Evolutionary conservation across 2,329 filamentous ascomycete genomes (phyloP).

Genomic region (Teratosphaeria pseudoeucalypti): DNA sequence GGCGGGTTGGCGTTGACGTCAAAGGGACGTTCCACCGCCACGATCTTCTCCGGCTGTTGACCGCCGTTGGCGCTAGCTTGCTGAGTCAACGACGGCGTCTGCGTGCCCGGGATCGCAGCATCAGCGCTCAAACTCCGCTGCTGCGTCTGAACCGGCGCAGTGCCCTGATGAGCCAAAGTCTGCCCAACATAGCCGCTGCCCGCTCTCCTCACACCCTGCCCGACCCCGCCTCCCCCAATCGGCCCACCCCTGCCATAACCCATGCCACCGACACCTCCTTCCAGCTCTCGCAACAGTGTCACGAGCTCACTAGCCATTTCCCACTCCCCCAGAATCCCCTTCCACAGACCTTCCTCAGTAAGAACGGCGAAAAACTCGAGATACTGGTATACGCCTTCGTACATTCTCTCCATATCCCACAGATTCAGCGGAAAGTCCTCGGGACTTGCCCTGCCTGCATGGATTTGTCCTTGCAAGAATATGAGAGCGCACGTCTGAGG

Average conservation of each 20-base stretch:
- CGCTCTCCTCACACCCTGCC: constrained; percentile 43
- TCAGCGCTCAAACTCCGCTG: constrained; percentile 19
- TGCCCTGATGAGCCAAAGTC: neutral
- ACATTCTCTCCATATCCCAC: constrained; percentile 96
- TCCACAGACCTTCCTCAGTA: constrained; percentile 73
- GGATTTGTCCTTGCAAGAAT: constrained; percentile 83
- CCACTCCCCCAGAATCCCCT: constrained; percentile 80
- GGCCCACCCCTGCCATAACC: neutral
- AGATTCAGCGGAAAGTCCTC: constrained; percentile 87
- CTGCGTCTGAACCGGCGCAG: neutral
- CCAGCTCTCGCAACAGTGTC: constrained; percentile 74
- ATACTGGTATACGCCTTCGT: constrained; percentile 88
- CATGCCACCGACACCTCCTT: constrained; percentile 37
- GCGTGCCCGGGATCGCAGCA: constrained; percentile 7
- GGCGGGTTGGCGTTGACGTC: constrained; percentile 6
- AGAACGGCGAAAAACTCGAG: constrained; percentile 87
- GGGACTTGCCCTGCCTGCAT: constrained; percentile 61
- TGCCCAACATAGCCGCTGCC: constrained; percentile 46
- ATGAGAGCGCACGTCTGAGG: constrained; percentile 92
- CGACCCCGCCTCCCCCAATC: neutral
- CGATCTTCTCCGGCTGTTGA: neutral
- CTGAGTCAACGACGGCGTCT: neutral
- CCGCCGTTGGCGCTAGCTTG: neutral
- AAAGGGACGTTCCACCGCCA: constrained; percentile 5
- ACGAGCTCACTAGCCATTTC: constrained; percentile 83